Base-by-base conservation (phyloP, 2,329 filamentous ascomycete genomes). In the Xylaria sp. region DNA sequence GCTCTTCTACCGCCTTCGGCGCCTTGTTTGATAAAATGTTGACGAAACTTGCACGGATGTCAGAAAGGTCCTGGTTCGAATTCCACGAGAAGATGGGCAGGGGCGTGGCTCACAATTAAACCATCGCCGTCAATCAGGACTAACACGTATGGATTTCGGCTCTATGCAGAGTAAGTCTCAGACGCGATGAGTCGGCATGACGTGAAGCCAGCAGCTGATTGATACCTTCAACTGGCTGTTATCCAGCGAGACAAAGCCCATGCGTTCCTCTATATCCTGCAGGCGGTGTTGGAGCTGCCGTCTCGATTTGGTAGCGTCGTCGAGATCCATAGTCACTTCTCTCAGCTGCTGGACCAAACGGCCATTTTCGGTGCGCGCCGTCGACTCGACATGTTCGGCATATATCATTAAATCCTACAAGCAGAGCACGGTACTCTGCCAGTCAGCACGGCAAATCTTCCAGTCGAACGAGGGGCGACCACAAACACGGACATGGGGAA, bases 81-180 rank as follows among this genome's bases (percentile, higher is more conserved):
- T 48, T 56, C 55, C 63, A 68, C 20, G 8, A 34, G 12, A 69
- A 54, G 71, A 61, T 69, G 66, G 61, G 18, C 46, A 59, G 25
- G 25, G 63, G 51, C 65, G 52, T 54, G 65, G 62, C 83, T 77
- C 76, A 90, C 89, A 77, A 90, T 81, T 68, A 90, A 82, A 54
- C 88, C 87, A 77, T 91, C 86, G 46, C 89, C 89, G 76, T 91
- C 89, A 73, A 91, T 86, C 72, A 90, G 76, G 48, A 90, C 84
- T 72, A 88, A 78, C 74, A 90, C 82, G 77, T 91, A 91, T 50
- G 86, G 83, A 78, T 89, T 90, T 59, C 80, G 82, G 68, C 82
- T 84, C 85, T 89, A 74, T 61, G 57, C 37, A 51, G 55, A 68
- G 61, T 25, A 68, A 64, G 70, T 70, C 65, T 74, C 66, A 76